Evolutionary conservation across 148 eudicot species (phyloP), one percentile per base, ranked within the genome.

Genomic region (Vaccinium macrocarpon): DNA sequence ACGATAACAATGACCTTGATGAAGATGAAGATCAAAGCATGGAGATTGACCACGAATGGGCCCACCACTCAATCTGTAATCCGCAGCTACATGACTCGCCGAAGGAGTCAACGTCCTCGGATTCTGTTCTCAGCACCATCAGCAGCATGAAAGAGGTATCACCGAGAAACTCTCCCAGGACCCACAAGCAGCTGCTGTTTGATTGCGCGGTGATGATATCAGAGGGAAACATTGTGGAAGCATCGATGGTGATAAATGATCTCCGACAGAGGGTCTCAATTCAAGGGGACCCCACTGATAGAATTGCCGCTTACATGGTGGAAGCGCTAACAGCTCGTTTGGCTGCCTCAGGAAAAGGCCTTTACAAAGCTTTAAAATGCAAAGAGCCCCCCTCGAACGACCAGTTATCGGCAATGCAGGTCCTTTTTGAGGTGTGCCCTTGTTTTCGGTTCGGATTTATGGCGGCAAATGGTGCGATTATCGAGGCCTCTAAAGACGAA

Each of bases 281-380:
- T 64, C 95, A 93, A 81, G 98, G 99, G 62, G 98, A 93, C n/a
- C 98, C 99, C 3, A 86, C 93, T 13, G 91, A 95, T 55, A 89
- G 99, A 84, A 93, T 93, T 83, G 94, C 97, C 9, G 99, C 99
- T 51, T 95, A 97, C 84, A 97, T 97, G 97, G 97, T 97, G 71
- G 99, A 97, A 92, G 99, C 97, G 32, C 93, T 97, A 32, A 93
- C 93, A 0, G 95, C 99, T 52, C 94, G 99, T 13, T 81, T 97
- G 81, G 99, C 91, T 35, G 89, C 90, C 2, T 95, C 99, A 0
- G 99, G 99, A 1, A 91, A 91, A 86, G 90, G 92, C 74, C 94
- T 97, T 68, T 97, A 93, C 86, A 92, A 90, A 83, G 96, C 97
- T 25, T 85, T 97, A 56, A 95, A 90, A 90, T 97, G 99, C 91